Evolutionary conservation across 345 rosid genomes (phyloP), one percentile per base, ranked within the genome.

Genomic region (Eutrema heterophyllum): DNA sequence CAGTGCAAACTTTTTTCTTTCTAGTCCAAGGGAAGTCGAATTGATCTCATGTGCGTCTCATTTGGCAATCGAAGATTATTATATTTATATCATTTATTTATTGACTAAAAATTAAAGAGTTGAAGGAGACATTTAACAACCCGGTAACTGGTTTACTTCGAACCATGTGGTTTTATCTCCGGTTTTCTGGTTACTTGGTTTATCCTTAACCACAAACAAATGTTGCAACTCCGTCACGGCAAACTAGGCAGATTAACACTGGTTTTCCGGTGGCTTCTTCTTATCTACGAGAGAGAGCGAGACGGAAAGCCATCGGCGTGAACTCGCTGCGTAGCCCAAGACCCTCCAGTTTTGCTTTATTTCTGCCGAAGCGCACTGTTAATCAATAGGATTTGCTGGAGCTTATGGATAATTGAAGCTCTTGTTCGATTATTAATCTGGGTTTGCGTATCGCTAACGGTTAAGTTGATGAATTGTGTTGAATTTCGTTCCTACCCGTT

Each of bases 221-320:
- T 36, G 50, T 40, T 55, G 27, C 61, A 33, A 55, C 4, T 27
- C 53, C 54, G 62, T 27, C 75, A 29, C 59, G 50, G 57, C 74
- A n/a, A 29, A 53, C 52, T 15, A 16, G 26, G 21, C 32, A 7
- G 27, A 27, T 26, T 24, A 52, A 4, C 4, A 55, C 26, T 55
- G 32, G 66, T 15, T 27, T 55, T 7, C 51, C 59, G 65, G 65
- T 32, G 50, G 41, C 38, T 1, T 46, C 57, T 45, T 13, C 21
- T 16, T 36, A 16, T 36, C 65, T 3, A 29, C 32, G 32, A 29
- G 32, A 29, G 32, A 2, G 32, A 29, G 5, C 52, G 4, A 10
- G 58, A 48, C 7, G 15, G 32, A 45, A 3, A 30, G 12, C 30
- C 35, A 3, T 45, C 46, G 32, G 26, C 48, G 9, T 8, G 33